Evolutionary conservation across 2,329 filamentous ascomycete species (phyloP).

Genomic region (Aspergillus sp.): DNA sequence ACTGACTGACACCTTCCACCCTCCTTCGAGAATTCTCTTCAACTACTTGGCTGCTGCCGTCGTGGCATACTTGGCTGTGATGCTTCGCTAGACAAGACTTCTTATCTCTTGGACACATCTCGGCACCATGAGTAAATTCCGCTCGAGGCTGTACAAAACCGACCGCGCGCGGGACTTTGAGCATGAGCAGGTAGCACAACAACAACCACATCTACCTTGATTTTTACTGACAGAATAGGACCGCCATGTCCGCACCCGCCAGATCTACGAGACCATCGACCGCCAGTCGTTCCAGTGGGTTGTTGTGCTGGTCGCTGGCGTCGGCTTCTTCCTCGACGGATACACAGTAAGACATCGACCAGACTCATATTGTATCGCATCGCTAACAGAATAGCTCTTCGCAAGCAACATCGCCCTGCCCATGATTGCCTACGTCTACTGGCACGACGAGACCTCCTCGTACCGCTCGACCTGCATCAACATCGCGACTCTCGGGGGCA

Average conservation of each 20-base stretch:
- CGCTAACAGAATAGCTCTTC: conserved; percentile 37
- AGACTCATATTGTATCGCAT: too few species aligned
- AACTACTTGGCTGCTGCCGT: background rate
- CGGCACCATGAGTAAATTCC: conserved; percentile 33
- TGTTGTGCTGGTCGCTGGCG: conserved; percentile 47
- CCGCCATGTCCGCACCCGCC: conserved; percentile 43
- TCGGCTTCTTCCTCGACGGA: conserved; percentile 52
- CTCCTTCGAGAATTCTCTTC: background rate
- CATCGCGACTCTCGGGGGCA: conserved; percentile 48
- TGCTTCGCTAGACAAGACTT: conserved; percentile 3
- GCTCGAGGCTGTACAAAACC: conserved; percentile 42
- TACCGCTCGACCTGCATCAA: conserved; percentile 43
- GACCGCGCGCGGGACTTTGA: conserved; percentile 46
- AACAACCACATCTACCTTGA: too few species aligned
- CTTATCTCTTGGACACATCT: background rate
- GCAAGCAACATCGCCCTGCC: conserved; percentile 53
- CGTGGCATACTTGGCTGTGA: conserved; percentile 4
- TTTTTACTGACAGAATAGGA: conserved; percentile 26
- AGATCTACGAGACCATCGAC: conserved; percentile 47
- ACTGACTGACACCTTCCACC: background rate
- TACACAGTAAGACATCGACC: conserved; percentile 33
- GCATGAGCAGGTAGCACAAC: conserved; percentile 37
- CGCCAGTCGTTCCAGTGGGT: conserved; percentile 44
- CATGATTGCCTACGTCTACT: conserved; percentile 51
- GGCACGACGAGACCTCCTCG: conserved; percentile 38